phyloP scores from a whole-genome alignment of 1,284 basidiomycete genomes.

The Trichosporon sp. region DNA sequence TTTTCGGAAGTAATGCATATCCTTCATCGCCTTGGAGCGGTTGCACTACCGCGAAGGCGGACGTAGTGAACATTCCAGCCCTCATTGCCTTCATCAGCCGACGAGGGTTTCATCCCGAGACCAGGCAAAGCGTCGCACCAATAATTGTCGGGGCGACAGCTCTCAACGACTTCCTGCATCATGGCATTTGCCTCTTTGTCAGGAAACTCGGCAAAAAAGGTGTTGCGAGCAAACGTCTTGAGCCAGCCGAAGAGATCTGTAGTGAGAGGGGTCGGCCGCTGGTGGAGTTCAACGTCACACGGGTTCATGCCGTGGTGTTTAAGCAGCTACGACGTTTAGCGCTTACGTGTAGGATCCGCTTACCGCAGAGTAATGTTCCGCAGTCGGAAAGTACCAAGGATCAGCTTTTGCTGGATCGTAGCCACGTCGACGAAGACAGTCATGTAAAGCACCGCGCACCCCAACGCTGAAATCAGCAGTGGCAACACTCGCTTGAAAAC shows the following conservation, averaged over 20 bases:
- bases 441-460: constrained; percentile 65
- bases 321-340: constrained; percentile 60
- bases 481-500: constrained; percentile 17
- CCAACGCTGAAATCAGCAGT: constrained; percentile 53
- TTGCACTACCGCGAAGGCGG: constrained; percentile 11
- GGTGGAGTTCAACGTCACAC: constrained; percentile 64
- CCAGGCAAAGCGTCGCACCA: constrained; percentile 51
- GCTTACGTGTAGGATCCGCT: constrained; percentile 29
- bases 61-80: constrained; percentile 12
- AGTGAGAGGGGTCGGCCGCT: constrained; percentile 69
- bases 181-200: constrained; percentile 65
- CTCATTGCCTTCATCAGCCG: not conserved
- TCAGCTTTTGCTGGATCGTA: constrained; percentile 66
- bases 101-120: constrained; percentile 26
- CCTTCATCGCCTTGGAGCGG: not conserved
- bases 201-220: constrained; percentile 62
- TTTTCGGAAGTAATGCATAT: not conserved
- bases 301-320: constrained; percentile 64
- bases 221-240: constrained; percentile 66
- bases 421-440: constrained; percentile 63
- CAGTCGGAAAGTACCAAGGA: constrained; percentile 81
- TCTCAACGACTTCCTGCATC: constrained; percentile 67
- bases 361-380: constrained; percentile 66
- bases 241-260: constrained; percentile 70
- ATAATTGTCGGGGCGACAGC: constrained; percentile 63